Evolutionary conservation across 495 filamentous ascomycete species (phyloP).

Genomic region (Astrocystis sublimbata): DNA sequence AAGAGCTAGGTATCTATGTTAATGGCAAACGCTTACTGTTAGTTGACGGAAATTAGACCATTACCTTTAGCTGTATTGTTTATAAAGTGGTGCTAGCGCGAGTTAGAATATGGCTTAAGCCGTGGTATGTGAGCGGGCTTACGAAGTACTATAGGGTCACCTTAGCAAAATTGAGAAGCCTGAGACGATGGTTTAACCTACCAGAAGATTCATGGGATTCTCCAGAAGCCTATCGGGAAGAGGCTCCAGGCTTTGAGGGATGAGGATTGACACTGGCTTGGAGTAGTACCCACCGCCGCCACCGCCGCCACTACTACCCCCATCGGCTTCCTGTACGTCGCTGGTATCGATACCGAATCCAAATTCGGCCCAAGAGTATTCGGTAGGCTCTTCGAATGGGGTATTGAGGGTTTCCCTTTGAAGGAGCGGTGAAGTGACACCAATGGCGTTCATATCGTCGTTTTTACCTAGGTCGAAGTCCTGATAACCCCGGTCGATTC

Average conservation of each 20-base stretch:
- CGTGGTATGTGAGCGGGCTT: constrained; percentile 14
- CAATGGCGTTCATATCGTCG: constrained; percentile 59
- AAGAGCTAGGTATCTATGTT: constrained; percentile 54
- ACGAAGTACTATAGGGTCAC: constrained; percentile 40
- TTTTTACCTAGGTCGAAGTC: constrained; percentile 70
- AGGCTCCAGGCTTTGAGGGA: constrained; percentile 36
- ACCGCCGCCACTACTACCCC: no score
- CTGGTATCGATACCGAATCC: constrained; percentile 50
- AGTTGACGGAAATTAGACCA: background rate
- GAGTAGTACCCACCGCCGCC: constrained; percentile 74
- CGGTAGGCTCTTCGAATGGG: constrained; percentile 24
- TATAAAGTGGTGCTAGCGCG: constrained; percentile 66
- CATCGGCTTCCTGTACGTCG: constrained; percentile 53
- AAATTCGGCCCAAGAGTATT: constrained; percentile 36
- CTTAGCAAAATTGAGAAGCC: constrained; percentile 18
- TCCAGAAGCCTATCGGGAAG: constrained; percentile 52
- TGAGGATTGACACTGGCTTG: constrained; percentile 55
- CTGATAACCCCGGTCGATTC: constrained; percentile 66
- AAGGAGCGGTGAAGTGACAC: constrained; percentile 43
- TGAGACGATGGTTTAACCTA: constrained; percentile 46
- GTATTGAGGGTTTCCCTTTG: constrained; percentile 27
- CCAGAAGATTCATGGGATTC: constrained; percentile 76
- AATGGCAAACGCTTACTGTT: background rate
- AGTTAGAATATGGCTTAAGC: background rate
- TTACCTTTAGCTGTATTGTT: constrained; percentile 68